Base-by-base conservation (phyloP, 2,329 filamentous ascomycete genomes). In the Xylaria hypoxylon region DNA sequence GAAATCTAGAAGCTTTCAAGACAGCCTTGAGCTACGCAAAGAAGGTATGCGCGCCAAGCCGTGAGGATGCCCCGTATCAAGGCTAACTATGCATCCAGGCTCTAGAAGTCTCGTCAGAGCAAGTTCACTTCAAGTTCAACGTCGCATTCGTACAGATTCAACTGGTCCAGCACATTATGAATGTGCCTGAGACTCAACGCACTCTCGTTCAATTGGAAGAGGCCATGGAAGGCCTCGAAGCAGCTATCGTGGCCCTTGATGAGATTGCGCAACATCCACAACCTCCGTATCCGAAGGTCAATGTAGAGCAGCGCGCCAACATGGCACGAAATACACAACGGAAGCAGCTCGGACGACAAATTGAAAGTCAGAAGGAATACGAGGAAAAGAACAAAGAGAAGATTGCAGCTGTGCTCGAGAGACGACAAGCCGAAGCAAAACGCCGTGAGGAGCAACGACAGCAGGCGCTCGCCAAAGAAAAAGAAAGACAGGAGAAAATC, bases 81-180 rank as follows among this genome's bases (percentile, higher is more conserved):
- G 62, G 50, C 69, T 80, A 70, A 79, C 73, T 40, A 51, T 62
- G 35, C 35, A 26, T 65, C 67, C 75, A 91, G 87, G 93, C 95
- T 28, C 87, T 97, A 19, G 87, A 89, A 62, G 87, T 92, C 61
- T 89, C 92, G 1, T 92, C 94, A 0, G 92, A 96, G 4, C 93
- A 97, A 74, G 86, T 94, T 33, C 93, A 97, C 79, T 93, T 96
- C 79, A 93, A 96, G 78, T 99, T 99, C 86, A 99, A 99, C 75
- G 92, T 99, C 31, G 96, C 96, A 0, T 99, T 97, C 76, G 93
- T 98, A 31, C 96, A 98, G 77, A 96, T 97, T 69, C 94, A 97
- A 78, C 89, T 98, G 61, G 95, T 95, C 22, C 91, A 91, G 51
- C 88, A 92, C 33, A 89, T 97, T 61, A 90, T 93, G 79, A 85